Evolutionary conservation across 2,329 filamentous ascomycete genomes (phyloP).

Genomic region (Penicillium sp.): DNA sequence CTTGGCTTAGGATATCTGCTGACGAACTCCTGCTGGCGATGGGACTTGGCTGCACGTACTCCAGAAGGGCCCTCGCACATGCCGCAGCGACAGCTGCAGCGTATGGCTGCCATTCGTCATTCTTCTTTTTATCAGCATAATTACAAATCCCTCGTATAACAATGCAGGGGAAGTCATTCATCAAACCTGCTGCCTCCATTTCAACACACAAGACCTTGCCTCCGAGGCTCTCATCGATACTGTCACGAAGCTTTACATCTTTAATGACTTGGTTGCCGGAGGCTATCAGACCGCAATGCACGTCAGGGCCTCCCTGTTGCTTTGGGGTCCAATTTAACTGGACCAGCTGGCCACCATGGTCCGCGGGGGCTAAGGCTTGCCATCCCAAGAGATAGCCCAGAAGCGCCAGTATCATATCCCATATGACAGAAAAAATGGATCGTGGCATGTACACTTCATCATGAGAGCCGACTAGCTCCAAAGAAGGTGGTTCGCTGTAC

Average conservation of each 20-base stretch:
- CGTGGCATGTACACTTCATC: too few species aligned
- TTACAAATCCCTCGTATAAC: neutral
- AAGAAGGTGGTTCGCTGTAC: neutral
- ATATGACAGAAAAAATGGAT: too few species aligned
- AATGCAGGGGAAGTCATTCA: neutral
- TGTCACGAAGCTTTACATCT: neutral
- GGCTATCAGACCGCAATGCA: neutral
- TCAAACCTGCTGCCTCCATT: neutral
- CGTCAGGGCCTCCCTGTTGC: neutral
- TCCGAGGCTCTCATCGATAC: neutral
- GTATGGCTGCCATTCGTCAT: neutral
- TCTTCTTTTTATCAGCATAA: neutral
- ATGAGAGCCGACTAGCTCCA: too few species aligned
- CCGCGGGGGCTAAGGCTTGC: too few species aligned
- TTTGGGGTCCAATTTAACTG: neutral
- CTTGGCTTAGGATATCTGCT: neutral
- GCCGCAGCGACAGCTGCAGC: neutral
- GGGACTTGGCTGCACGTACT: neutral
- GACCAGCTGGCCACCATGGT: too few species aligned
- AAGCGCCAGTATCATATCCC: too few species aligned
- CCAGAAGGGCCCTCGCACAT: neutral
- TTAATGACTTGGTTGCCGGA: neutral
- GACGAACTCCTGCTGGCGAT: neutral
- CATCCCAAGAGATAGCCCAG: too few species aligned
- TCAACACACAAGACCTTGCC: neutral